These are phyloP conservation scores for Dothideomycetes sp. DNA, from an alignment of 2,329 filamentous ascomycete species.

Conservation along the genomic window DNA sequence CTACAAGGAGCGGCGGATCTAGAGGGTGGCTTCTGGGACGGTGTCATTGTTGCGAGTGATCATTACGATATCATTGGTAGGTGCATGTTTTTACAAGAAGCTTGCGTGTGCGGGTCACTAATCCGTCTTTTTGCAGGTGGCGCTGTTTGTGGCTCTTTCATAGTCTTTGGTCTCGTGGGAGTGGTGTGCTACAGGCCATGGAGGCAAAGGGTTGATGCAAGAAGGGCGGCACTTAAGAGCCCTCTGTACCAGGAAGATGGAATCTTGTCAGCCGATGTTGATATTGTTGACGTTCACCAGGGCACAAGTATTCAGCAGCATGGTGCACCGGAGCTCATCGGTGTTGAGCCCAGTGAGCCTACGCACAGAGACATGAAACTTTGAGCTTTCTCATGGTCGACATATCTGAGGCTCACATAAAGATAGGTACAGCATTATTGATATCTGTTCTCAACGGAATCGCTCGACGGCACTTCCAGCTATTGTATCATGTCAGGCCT, in stretches of 20 bases:
- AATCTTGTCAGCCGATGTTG: not conserved
- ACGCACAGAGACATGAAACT: too few relatives aligned
- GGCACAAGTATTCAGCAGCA: too few relatives aligned
- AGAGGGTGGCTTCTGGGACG: constrained; percentile 77
- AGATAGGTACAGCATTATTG: too few relatives aligned
- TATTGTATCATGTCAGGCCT: too few relatives aligned
- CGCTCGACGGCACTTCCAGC: too few relatives aligned
- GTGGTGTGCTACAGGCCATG: constrained; percentile 71
- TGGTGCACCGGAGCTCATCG: not conserved
- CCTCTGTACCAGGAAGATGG: constrained; percentile 6
- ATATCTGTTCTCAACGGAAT: too few relatives aligned
- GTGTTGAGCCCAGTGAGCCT: not conserved
- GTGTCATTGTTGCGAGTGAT: constrained; percentile 64
- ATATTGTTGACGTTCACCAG: too few relatives aligned
- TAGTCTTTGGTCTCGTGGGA: constrained; percentile 64
- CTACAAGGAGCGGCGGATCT: constrained; percentile 66
- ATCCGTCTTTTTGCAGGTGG: constrained; percentile 34
- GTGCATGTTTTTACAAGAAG: not conserved
- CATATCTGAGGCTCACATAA: too few relatives aligned
- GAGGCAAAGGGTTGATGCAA: constrained; percentile 48
- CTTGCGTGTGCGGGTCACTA: too few relatives aligned
- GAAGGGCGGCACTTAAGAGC: constrained; percentile 4
- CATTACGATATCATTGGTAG: constrained; percentile 72
- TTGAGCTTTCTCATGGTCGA: too few relatives aligned
- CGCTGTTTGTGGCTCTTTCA: constrained; percentile 73